Conservation (phyloP, 2,329 filamentous ascomycete species). For the Phyllosticta citribraziliensis region DNA sequence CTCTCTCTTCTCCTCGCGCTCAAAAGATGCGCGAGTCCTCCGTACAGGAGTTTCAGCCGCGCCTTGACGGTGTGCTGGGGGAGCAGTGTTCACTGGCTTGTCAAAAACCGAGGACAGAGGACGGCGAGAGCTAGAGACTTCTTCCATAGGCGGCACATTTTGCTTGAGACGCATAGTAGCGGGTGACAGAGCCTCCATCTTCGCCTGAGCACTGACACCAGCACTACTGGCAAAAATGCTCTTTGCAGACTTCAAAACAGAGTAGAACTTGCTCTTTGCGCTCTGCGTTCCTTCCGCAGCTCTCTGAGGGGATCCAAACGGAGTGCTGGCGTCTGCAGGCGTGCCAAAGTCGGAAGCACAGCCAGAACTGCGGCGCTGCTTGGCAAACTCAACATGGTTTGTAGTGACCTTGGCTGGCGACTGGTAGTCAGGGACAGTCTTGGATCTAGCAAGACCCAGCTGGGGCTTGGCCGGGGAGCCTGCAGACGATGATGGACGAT, state of each 20-base stretch:
- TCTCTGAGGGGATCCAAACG: conserved; percentile 46
- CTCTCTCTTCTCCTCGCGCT: conserved; percentile 50
- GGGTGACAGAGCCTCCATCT: conserved; percentile 41
- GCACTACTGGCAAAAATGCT: conserved; percentile 72
- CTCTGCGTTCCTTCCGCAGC: conserved; percentile 70
- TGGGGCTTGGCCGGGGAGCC: conserved; percentile 22
- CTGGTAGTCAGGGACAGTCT: conserved; percentile 49
- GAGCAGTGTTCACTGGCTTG: conserved; percentile 4
- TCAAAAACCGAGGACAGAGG: conserved; percentile 2
- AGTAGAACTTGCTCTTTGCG: conserved; percentile 86
- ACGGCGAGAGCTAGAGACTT: conserved; percentile 23
- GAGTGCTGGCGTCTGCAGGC: conserved; percentile 43
- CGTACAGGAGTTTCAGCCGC: conserved; percentile 22
- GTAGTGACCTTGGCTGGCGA: conserved; percentile 37
- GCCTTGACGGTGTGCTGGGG: neutral
- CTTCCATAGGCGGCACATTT: conserved; percentile 19
- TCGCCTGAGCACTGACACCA: conserved; percentile 47
- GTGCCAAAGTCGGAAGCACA: conserved; percentile 30
- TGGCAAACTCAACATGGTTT: conserved; percentile 23
- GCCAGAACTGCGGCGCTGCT: conserved; percentile 48
- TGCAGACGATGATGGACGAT: neutral
- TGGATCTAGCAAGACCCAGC: conserved; percentile 50
- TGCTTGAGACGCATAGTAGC: neutral
- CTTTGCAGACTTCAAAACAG: conserved; percentile 79
- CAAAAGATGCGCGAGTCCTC: conserved; percentile 49